Conservation (phyloP, 257 asterid genomes). For the Leonotis leonurus region DNA sequence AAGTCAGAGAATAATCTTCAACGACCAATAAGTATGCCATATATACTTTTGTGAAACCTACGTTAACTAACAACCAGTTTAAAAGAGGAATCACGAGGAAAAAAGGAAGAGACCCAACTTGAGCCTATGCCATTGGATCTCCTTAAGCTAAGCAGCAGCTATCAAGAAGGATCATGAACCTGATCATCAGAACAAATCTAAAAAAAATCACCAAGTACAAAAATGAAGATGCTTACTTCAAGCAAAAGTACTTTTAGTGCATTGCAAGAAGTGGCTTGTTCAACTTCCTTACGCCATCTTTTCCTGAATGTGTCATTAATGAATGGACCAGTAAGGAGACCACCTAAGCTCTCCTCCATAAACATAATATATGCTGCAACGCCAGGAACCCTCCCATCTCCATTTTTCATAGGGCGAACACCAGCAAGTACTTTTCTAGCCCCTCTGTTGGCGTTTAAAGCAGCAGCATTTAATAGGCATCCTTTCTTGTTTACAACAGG, state of each 20-base stretch:
- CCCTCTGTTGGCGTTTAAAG: conserved; percentile 66
- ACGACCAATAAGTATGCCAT: background rate
- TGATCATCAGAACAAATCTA: background rate
- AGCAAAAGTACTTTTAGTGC: conserved; percentile 56
- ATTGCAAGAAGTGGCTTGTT: conserved; percentile 46
- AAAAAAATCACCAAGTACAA: conserved; percentile 13
- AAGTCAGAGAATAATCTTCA: background rate
- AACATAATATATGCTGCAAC: conserved; percentile 56
- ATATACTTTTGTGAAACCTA: background rate
- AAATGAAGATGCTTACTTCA: conserved; percentile 43
- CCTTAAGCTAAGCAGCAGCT: background rate
- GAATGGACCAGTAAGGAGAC: conserved; percentile 63
- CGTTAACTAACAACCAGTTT: background rate
- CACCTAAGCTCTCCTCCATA: conserved; percentile 80
- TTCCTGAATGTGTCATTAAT: conserved; percentile 45
- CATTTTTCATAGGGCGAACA: conserved; percentile 58
- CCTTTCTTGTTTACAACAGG: conserved; percentile 69
- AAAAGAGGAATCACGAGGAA: background rate
- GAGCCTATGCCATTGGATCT: conserved; percentile 1
- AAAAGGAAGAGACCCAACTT: background rate
- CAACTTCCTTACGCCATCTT: conserved; percentile 72
- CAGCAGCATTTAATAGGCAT: conserved; percentile 83
- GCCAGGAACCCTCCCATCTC: conserved; percentile 57
- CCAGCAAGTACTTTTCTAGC: conserved; percentile 55
- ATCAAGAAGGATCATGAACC: background rate